Conservation (phyloP, 1,139 yeast genomes). For the Taiozyma sp. region DNA sequence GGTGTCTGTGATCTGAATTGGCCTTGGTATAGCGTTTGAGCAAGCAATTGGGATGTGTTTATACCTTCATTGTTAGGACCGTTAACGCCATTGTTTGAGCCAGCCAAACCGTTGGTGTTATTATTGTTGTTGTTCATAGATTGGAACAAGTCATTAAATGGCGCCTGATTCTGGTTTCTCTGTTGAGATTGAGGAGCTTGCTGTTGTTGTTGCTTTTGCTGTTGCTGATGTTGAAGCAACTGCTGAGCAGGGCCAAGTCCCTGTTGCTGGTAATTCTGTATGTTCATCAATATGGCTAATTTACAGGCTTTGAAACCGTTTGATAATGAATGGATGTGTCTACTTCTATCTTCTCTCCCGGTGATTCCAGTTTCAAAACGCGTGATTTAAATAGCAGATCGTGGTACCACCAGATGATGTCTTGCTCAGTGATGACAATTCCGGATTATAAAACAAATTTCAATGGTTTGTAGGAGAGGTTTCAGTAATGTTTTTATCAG, state of each 20-base stretch:
- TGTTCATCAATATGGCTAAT: slow-evolving; percentile 14
- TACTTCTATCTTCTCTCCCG: not conserved
- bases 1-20: slow-evolving; percentile 27
- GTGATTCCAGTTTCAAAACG: not conserved
- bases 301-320: not conserved
- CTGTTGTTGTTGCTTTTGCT: slow-evolving; percentile 14
- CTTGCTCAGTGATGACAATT: not conserved
- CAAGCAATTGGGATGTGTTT: slow-evolving; percentile 30
- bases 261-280: slow-evolving; percentile 20
- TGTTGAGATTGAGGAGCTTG: slow-evolving; percentile 7
- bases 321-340: not conserved
- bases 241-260: slow-evolving; percentile 22
- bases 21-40: slow-evolving; percentile 36
- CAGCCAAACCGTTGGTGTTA: slow-evolving; percentile 7
- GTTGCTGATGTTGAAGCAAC: slow-evolving; percentile 12
- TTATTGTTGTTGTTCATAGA: slow-evolving; percentile 16
- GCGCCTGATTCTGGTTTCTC: slow-evolving; percentile 12
- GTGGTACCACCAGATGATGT: not conserved
- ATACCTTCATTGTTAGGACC: slow-evolving; percentile 11
- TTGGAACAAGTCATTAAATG: slow-evolving; percentile 30
- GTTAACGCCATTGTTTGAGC: not conserved
- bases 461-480: not conserved
- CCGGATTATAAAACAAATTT: not conserved
- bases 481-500: not conserved
- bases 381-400: not conserved